These are phyloP conservation scores for Rhodotorula babjevae DNA, from an alignment of 768 basidiomycete genomes.

Conservation along the genomic window DNA sequence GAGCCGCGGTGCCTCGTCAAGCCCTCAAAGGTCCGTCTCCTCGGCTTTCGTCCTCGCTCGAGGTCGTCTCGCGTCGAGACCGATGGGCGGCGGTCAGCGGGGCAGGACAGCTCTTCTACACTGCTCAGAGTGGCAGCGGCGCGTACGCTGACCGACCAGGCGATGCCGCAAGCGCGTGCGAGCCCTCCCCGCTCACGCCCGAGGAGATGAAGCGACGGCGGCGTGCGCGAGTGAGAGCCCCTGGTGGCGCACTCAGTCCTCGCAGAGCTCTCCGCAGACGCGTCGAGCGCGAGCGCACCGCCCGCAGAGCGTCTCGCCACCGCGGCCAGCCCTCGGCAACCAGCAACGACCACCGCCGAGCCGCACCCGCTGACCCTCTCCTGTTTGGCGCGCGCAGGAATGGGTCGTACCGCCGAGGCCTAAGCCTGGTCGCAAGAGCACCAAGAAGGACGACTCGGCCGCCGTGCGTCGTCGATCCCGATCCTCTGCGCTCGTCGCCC, in stretches of 20 bases:
- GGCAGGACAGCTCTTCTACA: no score
- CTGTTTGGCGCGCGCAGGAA: neutral
- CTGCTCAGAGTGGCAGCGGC: no score
- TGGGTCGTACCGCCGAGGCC: constrained; percentile 1
- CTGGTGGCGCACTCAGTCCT: no score
- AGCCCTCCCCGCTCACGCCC: neutral
- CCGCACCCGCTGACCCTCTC: neutral
- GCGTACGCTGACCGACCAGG: no score
- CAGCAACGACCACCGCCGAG: no score
- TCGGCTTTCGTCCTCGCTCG: neutral
- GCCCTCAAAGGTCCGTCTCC: neutral
- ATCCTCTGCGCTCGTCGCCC: neutral
- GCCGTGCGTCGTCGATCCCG: neutral
- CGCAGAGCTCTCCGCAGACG: no score
- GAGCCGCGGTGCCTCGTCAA: neutral
- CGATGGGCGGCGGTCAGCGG: neutral
- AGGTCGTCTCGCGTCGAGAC: neutral
- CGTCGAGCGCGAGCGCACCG: no score
- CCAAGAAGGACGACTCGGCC: neutral
- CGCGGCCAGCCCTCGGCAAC: no score
- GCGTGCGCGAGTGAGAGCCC: no score
- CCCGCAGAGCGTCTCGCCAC: no score
- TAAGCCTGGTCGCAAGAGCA: constrained; percentile 4
- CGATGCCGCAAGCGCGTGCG: no score
- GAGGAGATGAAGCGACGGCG: neutral